Evolutionary conservation across 2,329 filamentous ascomycete genomes (phyloP).

Genomic region (Trichoderma citrinoviride): DNA sequence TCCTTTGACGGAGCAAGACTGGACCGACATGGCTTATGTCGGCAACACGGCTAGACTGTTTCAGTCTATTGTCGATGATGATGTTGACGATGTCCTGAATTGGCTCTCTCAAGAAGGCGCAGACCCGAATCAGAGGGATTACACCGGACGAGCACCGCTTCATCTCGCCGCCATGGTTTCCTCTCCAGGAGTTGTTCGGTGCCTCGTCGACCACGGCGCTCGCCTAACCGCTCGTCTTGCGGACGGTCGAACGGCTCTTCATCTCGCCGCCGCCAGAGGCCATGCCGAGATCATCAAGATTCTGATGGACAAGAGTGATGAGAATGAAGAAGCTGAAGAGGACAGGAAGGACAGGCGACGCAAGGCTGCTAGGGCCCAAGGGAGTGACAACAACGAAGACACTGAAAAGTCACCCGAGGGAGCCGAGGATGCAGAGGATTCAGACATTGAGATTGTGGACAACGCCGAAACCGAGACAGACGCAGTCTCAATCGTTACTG

Average conservation of each 20-base stretch:
- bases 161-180: conserved; percentile 72
- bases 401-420: conserved; percentile 28
- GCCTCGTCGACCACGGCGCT: conserved; percentile 68
- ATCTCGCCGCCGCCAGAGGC: conserved; percentile 72
- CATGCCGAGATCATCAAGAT: conserved; percentile 66
- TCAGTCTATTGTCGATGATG: conserved; percentile 74
- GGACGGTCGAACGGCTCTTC: conserved; percentile 79
- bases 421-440: conserved; percentile 34
- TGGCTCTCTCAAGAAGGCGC: conserved; percentile 67
- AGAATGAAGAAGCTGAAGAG: conserved; percentile 68
- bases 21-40: conserved; percentile 89
- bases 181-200: conserved; percentile 66
- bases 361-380: conserved; percentile 34
- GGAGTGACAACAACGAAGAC: conserved; percentile 20
- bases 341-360: conserved; percentile 53
- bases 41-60: conserved; percentile 75
- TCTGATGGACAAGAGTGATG: conserved; percentile 69
- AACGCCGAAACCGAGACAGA: conserved; percentile 46
- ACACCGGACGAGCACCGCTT: conserved; percentile 74
- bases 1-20: conserved; percentile 76
- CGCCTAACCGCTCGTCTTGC: conserved; percentile 71
- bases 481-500: conserved; percentile 57
- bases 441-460: conserved; percentile 49
- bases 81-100: conserved; percentile 66
- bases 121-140: conserved; percentile 71